Evolutionary conservation across 2,329 filamentous ascomycete genomes (phyloP), one percentile per base, ranked within the genome.

Genomic region (Pseudocercospora musae): DNA sequence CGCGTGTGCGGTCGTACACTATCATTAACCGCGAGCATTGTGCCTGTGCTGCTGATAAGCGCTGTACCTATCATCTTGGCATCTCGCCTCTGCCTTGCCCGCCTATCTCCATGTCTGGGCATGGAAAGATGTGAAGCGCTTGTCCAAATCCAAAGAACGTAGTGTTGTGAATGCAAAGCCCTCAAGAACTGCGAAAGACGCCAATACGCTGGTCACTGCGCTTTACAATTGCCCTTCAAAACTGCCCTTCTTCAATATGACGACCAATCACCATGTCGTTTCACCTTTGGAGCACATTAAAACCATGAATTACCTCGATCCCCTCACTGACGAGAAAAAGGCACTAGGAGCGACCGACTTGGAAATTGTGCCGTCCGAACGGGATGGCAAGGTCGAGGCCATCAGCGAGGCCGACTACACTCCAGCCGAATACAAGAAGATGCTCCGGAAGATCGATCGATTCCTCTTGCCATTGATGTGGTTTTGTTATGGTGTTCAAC

Each of bases 401-500:
- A 62, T 70, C 29, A 54, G 55, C 9, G 68, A 70, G 21, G 48
- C 63, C 1, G 68, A 71, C 13, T 79, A 72, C 37, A 67, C 67
- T 1, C 65, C 68, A 2, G 69, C 62, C 13, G 65, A 73, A 20
- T 72, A 72, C 64, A 70, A 72, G 52, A 64, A 62, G 10, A 52
- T 72, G 2, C 61, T 70, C 21, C 46, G 71, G 29, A 81, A 81
- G 64, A 75, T 79, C 18, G 80, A 82, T 63, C 72, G 72, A n/a
- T 80, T 78, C 61, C 71, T 82, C 15, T 73, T 81, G 0, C 79
- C 79, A 1, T 67, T 82, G 46, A 82, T 82, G 68, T 82, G 78
- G 75, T 70, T 75, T 62, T 81, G 79, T 65, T 82, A 81, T 62
- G 80, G 80, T 37, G 78, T 82, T 54, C 81, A 82, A 64, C 80